Evolutionary conservation across 139 green algal species (phyloP), one percentile per base, ranked within the genome.

Genomic region (Pycnococcus provasolii): DNA sequence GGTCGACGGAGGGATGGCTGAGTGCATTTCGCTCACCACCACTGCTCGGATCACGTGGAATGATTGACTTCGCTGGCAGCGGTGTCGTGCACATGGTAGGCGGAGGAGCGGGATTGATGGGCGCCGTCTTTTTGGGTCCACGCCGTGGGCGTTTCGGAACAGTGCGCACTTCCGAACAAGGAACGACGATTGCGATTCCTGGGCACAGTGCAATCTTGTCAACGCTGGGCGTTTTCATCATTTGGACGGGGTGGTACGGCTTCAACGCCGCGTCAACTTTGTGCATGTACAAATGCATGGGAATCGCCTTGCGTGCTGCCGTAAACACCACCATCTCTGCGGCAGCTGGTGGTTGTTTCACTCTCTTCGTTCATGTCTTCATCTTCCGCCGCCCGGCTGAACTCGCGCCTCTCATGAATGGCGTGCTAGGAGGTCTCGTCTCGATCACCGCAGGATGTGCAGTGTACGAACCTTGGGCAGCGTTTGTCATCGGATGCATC

Each of bases 391-490:
- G 42, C 39, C 13, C 5, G 2, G n/a, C 37, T 3, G 64, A 79
- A 50, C 46, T 74, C 40, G 15, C 60, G 51, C 44, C 70, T 40
- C 65, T 71, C 8, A 70, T 83, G 55, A 82, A 82, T 57, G 79
- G 42, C 26, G 74, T 85, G 11, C 78, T 94, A 15, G 79, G 78
- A 8, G 87, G 87, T 26, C 84, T 92, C 48, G 87, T 94, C 2
- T 74, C 72, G 15, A 80, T 90, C 70, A 91, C 84, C 41, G 81
- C 73, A 37, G 62, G 66, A 42, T 78, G 66, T 54, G 60, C 76
- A 37, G 73, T 94, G n/a, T 43, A 88, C 26, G 59, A 82, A 66
- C 75, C 83, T 5, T 96, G 87, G 83, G 90, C 84, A 11, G 90
- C 88, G 41, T 72, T 92, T 67, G 68, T 92, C 53, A 83, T 83